Percentiles rank a stretch among this genome's conserved stretches.
phyloP scores from a whole-genome alignment of 768 basidiomycete species.

The Lentinula guzmanii region DNA sequence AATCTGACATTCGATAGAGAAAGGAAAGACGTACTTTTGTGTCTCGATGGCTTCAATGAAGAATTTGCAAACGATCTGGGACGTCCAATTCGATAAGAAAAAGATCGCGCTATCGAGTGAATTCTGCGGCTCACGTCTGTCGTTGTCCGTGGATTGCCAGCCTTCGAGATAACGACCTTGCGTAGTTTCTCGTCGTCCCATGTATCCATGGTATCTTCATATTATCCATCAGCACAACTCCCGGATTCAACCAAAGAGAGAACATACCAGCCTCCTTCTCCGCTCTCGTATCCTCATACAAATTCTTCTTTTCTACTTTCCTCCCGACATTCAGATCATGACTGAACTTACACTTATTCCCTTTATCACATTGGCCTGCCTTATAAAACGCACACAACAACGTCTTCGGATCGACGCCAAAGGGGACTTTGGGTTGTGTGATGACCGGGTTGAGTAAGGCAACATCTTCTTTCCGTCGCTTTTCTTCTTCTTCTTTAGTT shows the following conservation, averaged over 20 bases:
- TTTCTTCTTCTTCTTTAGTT: conserved; percentile 74
- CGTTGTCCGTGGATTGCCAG: conserved; percentile 85
- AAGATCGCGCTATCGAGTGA: conserved; percentile 8
- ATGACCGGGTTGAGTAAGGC: conserved; percentile 70
- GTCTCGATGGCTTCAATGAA: conserved; percentile 96
- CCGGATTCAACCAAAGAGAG: not conserved
- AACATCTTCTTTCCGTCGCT: conserved; percentile 79
- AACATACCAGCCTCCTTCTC: conserved; percentile 68
- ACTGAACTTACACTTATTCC: conserved; percentile 94
- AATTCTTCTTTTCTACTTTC: conserved; percentile 92
- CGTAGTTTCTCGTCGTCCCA: conserved; percentile 96
- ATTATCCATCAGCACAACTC: not conserved
- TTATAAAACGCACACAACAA: conserved; percentile 91
- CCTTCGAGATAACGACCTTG: conserved; percentile 80
- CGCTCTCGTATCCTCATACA: conserved; percentile 86
- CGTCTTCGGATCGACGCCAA: conserved; percentile 96
- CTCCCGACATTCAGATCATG: conserved; percentile 86
- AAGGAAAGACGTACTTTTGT: conserved; percentile 50
- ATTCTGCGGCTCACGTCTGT: conserved; percentile 63
- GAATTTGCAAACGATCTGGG: conserved; percentile 93
- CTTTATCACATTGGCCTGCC: conserved; percentile 91
- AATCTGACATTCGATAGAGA: too few species aligned
- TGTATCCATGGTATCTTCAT: conserved; percentile 84
- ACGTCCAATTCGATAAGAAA: not conserved
- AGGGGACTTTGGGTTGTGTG: conserved; percentile 73